Conservation (phyloP, 2,329 filamentous ascomycete genomes). For the Pleomassaria siparia region DNA sequence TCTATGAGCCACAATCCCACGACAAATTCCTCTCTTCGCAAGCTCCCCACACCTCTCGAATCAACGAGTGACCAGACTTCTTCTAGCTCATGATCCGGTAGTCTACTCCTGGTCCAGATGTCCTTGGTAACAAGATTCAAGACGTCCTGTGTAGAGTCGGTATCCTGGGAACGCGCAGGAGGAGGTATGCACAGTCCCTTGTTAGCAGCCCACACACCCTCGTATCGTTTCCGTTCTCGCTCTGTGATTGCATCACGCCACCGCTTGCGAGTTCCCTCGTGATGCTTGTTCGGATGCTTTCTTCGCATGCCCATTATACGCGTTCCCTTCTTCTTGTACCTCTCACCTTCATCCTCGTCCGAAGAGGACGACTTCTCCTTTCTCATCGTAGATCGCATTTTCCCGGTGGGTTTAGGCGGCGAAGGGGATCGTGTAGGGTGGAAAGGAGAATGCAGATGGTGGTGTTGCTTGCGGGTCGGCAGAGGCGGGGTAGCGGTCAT, state of each 20-base stretch:
- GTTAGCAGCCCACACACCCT: slow-evolving; percentile 83
- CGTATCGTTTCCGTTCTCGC: slow-evolving; percentile 75
- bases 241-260: slow-evolving; percentile 76
- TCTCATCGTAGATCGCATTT: slow-evolving; percentile 68
- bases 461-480: slow-evolving; percentile 46
- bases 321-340: slow-evolving; percentile 57
- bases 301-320: slow-evolving; percentile 53
- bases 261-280: slow-evolving; percentile 72
- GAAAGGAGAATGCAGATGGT: slow-evolving; percentile 39
- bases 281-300: slow-evolving; percentile 69
- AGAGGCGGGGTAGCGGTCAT: slow-evolving; percentile 40
- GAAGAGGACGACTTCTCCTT: slow-evolving; percentile 48
- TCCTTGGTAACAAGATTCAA: slow-evolving; percentile 70
- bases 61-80: slow-evolving; percentile 80
- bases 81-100: slow-evolving; percentile 68
- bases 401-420: slow-evolving; percentile 47
- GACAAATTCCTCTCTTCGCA: slow-evolving; percentile 73
- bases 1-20: slow-evolving; percentile 83
- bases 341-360: slow-evolving; percentile 57
- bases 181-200: slow-evolving; percentile 55
- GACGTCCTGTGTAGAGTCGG: slow-evolving; percentile 55
- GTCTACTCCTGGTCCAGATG: slow-evolving; percentile 71
- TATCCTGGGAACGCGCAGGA: slow-evolving; percentile 10
- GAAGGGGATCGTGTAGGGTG: slow-evolving; percentile 40
- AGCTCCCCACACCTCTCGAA: slow-evolving; percentile 53